Evolutionary conservation across 768 basidiomycete species (phyloP), one percentile per base, ranked within the genome.

Genomic region (Crassisporium funariophilum): DNA sequence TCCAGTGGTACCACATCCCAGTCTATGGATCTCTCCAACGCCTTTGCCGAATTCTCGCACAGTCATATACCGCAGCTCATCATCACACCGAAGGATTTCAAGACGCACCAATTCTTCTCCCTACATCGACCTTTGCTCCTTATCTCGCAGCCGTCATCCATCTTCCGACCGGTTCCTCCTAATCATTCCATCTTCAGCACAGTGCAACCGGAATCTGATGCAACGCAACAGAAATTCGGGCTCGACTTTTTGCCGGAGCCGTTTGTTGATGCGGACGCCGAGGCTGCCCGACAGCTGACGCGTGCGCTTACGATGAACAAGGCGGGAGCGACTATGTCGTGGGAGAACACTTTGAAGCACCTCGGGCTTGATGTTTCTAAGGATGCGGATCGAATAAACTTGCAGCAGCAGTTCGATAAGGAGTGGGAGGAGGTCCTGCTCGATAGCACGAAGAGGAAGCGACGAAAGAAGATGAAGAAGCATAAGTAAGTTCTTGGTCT

Each of bases 401-500:
- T 76, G 62, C 77, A 77, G 42, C 74, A 77, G 47, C 73, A 79
- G 55, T 68, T 75, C 55, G 77, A 81, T 12, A 76, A 75, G 62
- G 79, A 82, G 48, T 84, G 78, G 77, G 76, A 82, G 54, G 77
- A 80, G 35, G 76, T 89, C 12, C 66, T 82, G 63, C 74, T 89
- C 70, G 91, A 92, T 57, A 91, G 90, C 56, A 83, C 82, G 21
- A 88, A 85, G 74, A 80, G 90, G 66, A 93, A 93, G 76, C 78
- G 82, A 57, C 75, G 82, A 75, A 88, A 84, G 83, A 95, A 95
- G 83, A 95, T 95, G 85, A 91, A 87, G 79, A 95, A 94, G 72
- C 93, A 95, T 67, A 95, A 95, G 91, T 92, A 61, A 68, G 88
- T 76, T 9, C n/a, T 19, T 25, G 3, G 20, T 38, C 20, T 19